Conservation (phyloP, 176 grass and related monocot species). For the Cenchrus fungigraminus region DNA sequence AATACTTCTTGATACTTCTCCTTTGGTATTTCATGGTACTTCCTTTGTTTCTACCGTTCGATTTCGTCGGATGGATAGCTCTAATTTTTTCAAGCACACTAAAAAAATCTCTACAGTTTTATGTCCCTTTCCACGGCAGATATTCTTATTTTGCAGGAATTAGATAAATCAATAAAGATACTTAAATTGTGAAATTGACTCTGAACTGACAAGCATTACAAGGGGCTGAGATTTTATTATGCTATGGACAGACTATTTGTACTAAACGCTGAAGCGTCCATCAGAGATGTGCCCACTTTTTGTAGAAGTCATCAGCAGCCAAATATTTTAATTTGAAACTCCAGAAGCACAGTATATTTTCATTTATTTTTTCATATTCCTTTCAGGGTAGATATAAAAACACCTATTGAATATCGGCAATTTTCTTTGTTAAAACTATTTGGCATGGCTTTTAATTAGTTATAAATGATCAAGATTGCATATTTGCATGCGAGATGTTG, state of each 20-base stretch:
- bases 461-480: no score
- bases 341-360: background rate
- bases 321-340: conserved; percentile 10
- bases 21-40: no score
- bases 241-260: no score
- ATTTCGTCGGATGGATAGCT: no score
- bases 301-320: conserved; percentile 11
- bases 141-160: background rate
- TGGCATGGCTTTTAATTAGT: no score
- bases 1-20: no score
- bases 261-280: background rate
- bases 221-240: no score
- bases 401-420: background rate
- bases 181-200: conserved; percentile 18
- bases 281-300: background rate
- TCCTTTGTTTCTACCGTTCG: no score
- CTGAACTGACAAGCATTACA: background rate
- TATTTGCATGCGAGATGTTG: no score
- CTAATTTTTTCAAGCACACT: no score
- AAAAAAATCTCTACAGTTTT: conserved; percentile 6
- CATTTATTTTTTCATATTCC: background rate
- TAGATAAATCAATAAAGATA: conserved; percentile 8
- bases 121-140: conserved; percentile 10
- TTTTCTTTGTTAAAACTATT: background rate
- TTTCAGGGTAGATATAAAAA: background rate